phyloP scores from a whole-genome alignment of 805 yeast species.

The Monosporozyma yasuniensis region DNA sequence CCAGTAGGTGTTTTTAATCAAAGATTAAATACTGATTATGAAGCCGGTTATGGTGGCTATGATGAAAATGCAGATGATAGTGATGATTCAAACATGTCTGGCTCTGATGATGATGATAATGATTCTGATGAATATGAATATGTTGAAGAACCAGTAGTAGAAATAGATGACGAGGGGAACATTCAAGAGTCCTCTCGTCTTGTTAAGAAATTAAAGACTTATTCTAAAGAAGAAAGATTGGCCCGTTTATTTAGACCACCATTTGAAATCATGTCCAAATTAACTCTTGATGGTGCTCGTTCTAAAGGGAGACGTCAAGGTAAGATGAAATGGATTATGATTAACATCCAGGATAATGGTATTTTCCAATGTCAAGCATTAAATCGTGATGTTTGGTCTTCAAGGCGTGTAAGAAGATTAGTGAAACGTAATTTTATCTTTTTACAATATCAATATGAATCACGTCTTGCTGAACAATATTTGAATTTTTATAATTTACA shows the following conservation, averaged over 20 bases:
- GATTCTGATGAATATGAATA: conserved; percentile 29
- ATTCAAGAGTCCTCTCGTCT: conserved; percentile 26
- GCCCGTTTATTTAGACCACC: conserved; percentile 90
- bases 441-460: conserved; percentile 74
- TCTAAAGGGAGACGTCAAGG: conserved; percentile 42
- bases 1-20: conserved; percentile 34
- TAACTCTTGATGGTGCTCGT: conserved; percentile 68
- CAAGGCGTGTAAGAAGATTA: conserved; percentile 49
- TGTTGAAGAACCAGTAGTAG: conserved; percentile 27
- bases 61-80: neutral
- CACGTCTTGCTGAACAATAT: conserved; percentile 65
- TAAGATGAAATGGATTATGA: conserved; percentile 65
- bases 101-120: conserved; percentile 28
- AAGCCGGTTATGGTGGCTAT: conserved; percentile 3
- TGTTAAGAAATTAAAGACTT: conserved; percentile 19
- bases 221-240: conserved; percentile 41
- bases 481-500: conserved; percentile 61
- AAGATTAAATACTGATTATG: conserved; percentile 15
- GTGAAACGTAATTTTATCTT: conserved; percentile 68
- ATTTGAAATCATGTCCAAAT: conserved; percentile 68
- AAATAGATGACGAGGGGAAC: conserved; percentile 32
- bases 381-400: conserved; percentile 91
- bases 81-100: conserved; percentile 10
- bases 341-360: conserved; percentile 78
- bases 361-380: conserved; percentile 84